Conservation (phyloP, 2,329 filamentous ascomycete genomes). For the Periconia sp. region DNA sequence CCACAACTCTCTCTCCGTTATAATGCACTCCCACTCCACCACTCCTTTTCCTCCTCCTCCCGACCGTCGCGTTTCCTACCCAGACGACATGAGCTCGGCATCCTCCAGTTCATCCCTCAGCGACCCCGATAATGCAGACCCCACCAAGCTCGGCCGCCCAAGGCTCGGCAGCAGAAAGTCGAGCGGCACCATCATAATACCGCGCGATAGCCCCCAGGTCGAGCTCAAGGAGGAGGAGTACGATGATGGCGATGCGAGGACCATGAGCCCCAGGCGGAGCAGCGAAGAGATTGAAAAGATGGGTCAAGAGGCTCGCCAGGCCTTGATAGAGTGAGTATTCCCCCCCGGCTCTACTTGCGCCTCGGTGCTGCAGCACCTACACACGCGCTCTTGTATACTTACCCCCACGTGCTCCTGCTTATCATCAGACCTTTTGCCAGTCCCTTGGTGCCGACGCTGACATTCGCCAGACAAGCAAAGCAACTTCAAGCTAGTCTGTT, state of each 20-base stretch:
- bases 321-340: conserved; percentile 60
- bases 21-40: conserved; percentile 10
- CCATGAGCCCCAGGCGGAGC: conserved; percentile 91
- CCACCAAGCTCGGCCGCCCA: conserved; percentile 59
- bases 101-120: conserved; percentile 50
- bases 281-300: conserved; percentile 88
- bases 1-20: conserved; percentile 9
- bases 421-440: conserved; percentile 16
- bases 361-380: conserved; percentile 3
- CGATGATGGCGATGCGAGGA: conserved; percentile 83
- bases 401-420: conserved; percentile 11
- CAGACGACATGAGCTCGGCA: conserved; percentile 41
- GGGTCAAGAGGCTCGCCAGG: conserved; percentile 74
- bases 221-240: conserved; percentile 74
- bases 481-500: conserved; percentile 85
- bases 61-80: conserved; percentile 28
- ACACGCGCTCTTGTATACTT: conserved; percentile 7
- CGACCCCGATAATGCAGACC: conserved; percentile 45
- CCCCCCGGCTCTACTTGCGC: not conserved
- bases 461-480: conserved; percentile 73
- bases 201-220: conserved; percentile 72
- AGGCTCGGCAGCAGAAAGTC: conserved; percentile 73
- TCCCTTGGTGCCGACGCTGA: conserved; percentile 22
- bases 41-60: conserved; percentile 29
- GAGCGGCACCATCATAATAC: conserved; percentile 80